These are phyloP conservation scores for Pachysandra terminalis DNA, from an alignment of 164 flowering plant genomes.

Conservation along the genomic window DNA sequence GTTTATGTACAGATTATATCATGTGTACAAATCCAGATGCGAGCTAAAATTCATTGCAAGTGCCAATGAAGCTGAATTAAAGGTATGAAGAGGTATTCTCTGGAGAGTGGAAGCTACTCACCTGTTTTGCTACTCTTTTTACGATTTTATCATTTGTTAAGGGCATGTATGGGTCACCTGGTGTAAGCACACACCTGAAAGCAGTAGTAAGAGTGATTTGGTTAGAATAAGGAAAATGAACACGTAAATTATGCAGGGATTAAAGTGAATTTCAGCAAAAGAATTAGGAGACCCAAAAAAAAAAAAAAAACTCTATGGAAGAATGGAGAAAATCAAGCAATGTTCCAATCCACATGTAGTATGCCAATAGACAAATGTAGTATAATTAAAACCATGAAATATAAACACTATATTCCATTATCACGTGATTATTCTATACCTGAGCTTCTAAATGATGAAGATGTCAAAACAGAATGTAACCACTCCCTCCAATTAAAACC, in stretches of 20 bases:
- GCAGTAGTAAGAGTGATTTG: not conserved
- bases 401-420: too few species aligned
- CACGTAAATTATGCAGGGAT: not conserved
- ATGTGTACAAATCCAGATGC: not conserved
- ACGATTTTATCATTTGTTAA: slow-evolving; percentile 79
- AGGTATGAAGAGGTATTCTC: not conserved
- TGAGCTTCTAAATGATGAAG: not conserved
- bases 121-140: slow-evolving; percentile 82
- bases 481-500: not conserved
- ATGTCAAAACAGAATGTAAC: too few species aligned
- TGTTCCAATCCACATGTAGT: too few species aligned
- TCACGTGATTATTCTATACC: too few species aligned
- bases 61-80: not conserved
- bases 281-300: too few species aligned
- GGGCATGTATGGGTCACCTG: slow-evolving; percentile 98
- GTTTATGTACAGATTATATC: too few species aligned
- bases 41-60: not conserved
- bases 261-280: not conserved
- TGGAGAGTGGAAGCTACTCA: slow-evolving; percentile 19
- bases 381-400: too few species aligned
- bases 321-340: too few species aligned
- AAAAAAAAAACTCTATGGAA: too few species aligned
- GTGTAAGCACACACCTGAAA: slow-evolving; percentile 91
- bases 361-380: too few species aligned
- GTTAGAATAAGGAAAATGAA: not conserved